Base-by-base conservation (phyloP, 1,284 basidiomycete species). In the Veloboletus limbatus region DNA sequence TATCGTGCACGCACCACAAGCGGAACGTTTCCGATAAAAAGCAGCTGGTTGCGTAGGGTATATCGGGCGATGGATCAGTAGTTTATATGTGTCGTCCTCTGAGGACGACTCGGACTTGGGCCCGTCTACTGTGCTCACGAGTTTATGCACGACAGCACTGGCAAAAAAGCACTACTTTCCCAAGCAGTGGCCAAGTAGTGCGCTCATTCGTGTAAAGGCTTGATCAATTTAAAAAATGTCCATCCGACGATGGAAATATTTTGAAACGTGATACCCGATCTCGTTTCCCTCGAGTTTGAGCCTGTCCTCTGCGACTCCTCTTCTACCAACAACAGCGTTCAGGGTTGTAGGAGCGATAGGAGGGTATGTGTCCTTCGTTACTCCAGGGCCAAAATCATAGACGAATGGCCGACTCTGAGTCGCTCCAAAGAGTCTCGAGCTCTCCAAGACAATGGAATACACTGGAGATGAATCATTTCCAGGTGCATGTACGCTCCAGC, bases 401-500 rank as follows among this genome's bases (percentile, higher is more conserved):
- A 88, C 79, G 58, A 89, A 89, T 9, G 83, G 76, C 28, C 86
- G 69, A 53, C 78, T 81, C 59, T 88, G 79, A 4, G 84, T 88
- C 7, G 73, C 84, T 8, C 86, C 88, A 54, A 83, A 89, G 32
- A 88, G 65, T 22, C 88, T 77, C 8, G 85, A 81, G 54, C 83
- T 81, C 62, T 90, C 88, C 18, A 88, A 65, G 25, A 81, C 62
- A 42, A 89, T 60, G 4, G 77, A 75, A 59, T 88, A 90, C 8
- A 89, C 84, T 0, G 87, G 87, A 3, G 82, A 86, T 0, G 74
- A 66, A 57, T 88, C 85, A 55, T 86, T 86, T 6, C 82, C 80
- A 2, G 88, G 87, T 3, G 82, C 82, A 59, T 88, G 79, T 3
- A 88, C 80, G 53, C 81, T 85, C 82, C 85, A 88, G 3, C 86